These are phyloP conservation scores for Lyophyllum shimeji DNA, from an alignment of 768 basidiomycete species.

Conservation along the genomic window DNA sequence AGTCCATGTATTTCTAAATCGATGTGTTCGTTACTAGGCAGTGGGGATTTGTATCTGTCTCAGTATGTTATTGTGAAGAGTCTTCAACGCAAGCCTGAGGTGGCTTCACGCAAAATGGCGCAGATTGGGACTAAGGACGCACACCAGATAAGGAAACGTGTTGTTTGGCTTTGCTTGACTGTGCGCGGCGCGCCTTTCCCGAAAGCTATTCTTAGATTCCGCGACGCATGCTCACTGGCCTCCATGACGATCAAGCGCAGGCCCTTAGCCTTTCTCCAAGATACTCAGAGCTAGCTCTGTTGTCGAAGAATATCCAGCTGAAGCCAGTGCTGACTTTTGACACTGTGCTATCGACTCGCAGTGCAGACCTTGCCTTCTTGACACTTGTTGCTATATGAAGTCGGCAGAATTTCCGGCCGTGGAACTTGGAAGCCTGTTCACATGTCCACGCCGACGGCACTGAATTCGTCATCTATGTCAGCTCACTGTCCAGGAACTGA, in stretches of 20 bases:
- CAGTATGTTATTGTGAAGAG: not conserved
- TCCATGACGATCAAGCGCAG: no score
- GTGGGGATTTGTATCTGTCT: not conserved
- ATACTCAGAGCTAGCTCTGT: no score
- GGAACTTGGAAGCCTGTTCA: not conserved
- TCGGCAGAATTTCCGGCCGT: not conserved
- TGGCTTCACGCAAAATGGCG: not conserved
- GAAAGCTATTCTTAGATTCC: not conserved
- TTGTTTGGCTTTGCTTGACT: not conserved
- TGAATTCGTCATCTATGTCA: not conserved
- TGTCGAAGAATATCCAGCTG: no score
- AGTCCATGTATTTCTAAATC: not conserved
- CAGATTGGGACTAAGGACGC: no score
- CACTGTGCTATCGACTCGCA: no score
- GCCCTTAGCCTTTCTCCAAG: no score
- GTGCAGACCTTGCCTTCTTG: no score
- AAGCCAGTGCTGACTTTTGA: no score
- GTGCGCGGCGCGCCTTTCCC: not conserved
- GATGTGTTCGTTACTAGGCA: not conserved
- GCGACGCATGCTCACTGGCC: no score
- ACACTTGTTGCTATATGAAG: no score
- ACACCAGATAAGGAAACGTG: not conserved
- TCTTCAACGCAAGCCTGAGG: not conserved
- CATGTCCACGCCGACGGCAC: not conserved
- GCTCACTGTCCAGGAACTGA: not conserved